Evolutionary conservation across 768 basidiomycete genomes (phyloP).

Genomic region (Flagelloscypha sp.): DNA sequence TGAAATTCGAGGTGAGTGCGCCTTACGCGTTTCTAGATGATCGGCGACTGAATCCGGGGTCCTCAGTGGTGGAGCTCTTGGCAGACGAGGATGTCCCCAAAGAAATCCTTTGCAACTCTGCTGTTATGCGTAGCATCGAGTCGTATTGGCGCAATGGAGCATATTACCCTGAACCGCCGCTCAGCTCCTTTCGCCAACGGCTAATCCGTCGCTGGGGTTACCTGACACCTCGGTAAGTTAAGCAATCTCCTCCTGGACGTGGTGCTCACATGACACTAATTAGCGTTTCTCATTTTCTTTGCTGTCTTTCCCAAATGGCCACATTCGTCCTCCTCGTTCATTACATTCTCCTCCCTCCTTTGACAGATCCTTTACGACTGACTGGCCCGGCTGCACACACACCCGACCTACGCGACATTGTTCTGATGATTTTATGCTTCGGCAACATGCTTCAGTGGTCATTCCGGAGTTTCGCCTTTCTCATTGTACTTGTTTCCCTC

Average conservation of each 20-base stretch:
- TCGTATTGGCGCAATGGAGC: conserved; percentile 32
- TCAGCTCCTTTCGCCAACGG: conserved; percentile 1
- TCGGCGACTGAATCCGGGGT: neutral
- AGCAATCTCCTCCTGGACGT: neutral
- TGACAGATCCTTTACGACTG: no score
- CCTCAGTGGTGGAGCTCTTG: conserved; percentile 39
- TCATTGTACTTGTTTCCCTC: conserved; percentile 35
- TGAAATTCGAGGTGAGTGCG: conserved; percentile 22
- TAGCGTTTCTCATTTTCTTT: conserved; percentile 38
- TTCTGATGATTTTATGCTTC: conserved; percentile 31
- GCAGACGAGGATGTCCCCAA: conserved; percentile 22
- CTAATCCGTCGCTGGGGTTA: conserved; percentile 9
- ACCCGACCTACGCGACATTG: conserved; percentile 25
- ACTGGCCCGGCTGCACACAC: conserved; percentile 16
- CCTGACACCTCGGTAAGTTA: conserved; percentile 41
- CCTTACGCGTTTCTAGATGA: neutral
- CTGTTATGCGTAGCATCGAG: conserved; percentile 33
- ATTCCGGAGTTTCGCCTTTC: conserved; percentile 23
- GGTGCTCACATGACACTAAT: conserved; percentile 2
- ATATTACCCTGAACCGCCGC: conserved; percentile 15
- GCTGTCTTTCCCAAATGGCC: conserved; percentile 27
- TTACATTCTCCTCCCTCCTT: conserved; percentile 36
- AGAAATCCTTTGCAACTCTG: conserved; percentile 30
- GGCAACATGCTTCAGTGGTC: conserved; percentile 28
- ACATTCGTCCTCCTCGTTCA: conserved; percentile 36